Percentiles rank a stretch among this genome's conserved stretches.
Evolutionary conservation across 2,329 filamentous ascomycete species (phyloP).

Genomic region (Ophiosphaerella herpotricha): DNA sequence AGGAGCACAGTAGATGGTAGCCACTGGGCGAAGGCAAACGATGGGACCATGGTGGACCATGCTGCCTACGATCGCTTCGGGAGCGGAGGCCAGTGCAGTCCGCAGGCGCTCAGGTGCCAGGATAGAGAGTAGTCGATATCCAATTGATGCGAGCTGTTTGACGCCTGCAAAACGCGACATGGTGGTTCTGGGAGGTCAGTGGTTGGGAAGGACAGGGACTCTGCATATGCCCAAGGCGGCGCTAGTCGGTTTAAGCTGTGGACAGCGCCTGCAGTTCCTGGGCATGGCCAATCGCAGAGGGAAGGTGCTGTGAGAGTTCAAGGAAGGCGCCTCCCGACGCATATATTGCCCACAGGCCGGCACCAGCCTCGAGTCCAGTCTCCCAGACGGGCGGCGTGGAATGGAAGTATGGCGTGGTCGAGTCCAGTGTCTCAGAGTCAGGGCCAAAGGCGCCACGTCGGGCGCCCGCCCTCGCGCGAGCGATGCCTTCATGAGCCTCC

Average conservation of each 20-base stretch:
- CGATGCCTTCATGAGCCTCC: conserved; percentile 12
- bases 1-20: too few species aligned
- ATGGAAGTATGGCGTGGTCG: not conserved
- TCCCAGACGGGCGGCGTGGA: conserved; percentile 2
- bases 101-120: conserved; percentile 21
- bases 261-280: conserved; percentile 22
- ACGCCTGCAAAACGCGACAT: conserved; percentile 35
- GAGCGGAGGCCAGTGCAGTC: conserved; percentile 21
- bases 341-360: conserved; percentile 5
- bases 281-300: conserved; percentile 22
- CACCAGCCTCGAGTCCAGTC: conserved; percentile 22
- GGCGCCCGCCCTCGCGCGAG: not conserved
- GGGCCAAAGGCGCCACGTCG: not conserved
- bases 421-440: conserved; percentile 3
- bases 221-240: conserved; percentile 21
- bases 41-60: conserved; percentile 10
- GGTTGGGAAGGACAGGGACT: conserved; percentile 25
- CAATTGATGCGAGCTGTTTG: conserved; percentile 37
- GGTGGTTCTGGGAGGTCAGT: conserved; percentile 31
- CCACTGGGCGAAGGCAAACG: conserved; percentile 6
- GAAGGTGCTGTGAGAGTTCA: conserved; percentile 15
- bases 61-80: conserved; percentile 20
- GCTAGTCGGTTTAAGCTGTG: conserved; percentile 26
- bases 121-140: conserved; percentile 18
- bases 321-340: conserved; percentile 28